Percentiles rank a stretch among this genome's conserved stretches.
Conservation (phyloP, 345 rosid genomes). For the Nasturtium officinale region DNA sequence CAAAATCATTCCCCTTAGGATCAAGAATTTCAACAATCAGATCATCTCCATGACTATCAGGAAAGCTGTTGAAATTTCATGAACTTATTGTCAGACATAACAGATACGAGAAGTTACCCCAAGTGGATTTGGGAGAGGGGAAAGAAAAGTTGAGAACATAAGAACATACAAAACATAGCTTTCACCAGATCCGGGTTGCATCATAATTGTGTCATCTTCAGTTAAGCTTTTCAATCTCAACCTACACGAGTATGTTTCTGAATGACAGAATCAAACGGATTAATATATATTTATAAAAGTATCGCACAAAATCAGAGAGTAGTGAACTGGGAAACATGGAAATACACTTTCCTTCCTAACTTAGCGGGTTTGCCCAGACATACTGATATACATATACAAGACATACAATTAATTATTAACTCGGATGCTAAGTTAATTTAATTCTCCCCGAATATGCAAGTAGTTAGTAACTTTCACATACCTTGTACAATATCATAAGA, state of each 20-base stretch:
- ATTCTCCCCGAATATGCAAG: conserved; percentile 10
- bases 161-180: conserved; percentile 82
- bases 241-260: conserved; percentile 81
- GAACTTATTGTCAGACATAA: conserved; percentile 34
- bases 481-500: conserved; percentile 93
- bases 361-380: conserved; percentile 3
- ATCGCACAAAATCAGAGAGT: neutral
- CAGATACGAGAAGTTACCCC: conserved; percentile 18
- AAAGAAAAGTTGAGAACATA: conserved; percentile 21
- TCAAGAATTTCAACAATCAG: conserved; percentile 86
- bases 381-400: neutral
- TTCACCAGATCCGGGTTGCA: conserved; percentile 99
- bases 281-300: conserved; percentile 7
- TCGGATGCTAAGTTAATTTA: neutral
- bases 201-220: conserved; percentile 72
- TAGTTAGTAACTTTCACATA: conserved; percentile 35
- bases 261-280: conserved; percentile 21
- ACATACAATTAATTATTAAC: neutral
- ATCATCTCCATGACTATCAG: conserved; percentile 94
- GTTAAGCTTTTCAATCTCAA: conserved; percentile 80
- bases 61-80: conserved; percentile 69
- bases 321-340: neutral
- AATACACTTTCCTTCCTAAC: neutral
- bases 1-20: conserved; percentile 78
- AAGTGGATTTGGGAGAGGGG: conserved; percentile 16